phyloP scores from a whole-genome alignment of 306 rosid species.

The Coriaria nepalensis region DNA sequence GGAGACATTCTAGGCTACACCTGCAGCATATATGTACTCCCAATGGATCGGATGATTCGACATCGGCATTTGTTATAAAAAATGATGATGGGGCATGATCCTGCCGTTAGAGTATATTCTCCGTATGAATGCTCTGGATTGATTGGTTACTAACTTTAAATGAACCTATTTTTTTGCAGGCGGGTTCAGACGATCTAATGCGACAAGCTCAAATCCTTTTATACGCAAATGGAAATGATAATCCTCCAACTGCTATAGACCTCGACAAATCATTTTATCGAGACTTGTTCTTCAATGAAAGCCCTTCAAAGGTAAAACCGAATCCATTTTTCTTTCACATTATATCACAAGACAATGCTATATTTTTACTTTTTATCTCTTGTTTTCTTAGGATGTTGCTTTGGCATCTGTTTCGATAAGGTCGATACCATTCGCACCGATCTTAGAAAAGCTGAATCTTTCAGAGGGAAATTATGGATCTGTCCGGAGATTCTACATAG shows the following conservation, averaged over 20 bases:
- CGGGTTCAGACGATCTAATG: constrained; percentile 69
- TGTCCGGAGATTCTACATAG: constrained; percentile 68
- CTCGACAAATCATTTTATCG: constrained; percentile 58
- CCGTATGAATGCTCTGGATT: neutral
- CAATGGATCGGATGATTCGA: no score
- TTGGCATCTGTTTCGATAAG: constrained; percentile 93
- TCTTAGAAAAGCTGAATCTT: constrained; percentile 67
- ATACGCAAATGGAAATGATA: constrained; percentile 70
- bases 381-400: constrained; percentile 56
- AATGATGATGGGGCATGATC: no score
- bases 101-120: neutral
- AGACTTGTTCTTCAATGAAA: constrained; percentile 76
- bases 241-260: constrained; percentile 79
- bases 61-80: no score
- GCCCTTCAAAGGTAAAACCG: constrained; percentile 66
- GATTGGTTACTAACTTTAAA: neutral
- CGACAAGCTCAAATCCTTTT: constrained; percentile 71
- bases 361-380: constrained; percentile 16
- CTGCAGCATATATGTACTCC: no score
- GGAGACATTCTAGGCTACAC: no score
- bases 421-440: constrained; percentile 73
- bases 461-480: constrained; percentile 68
- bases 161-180: constrained; percentile 37
- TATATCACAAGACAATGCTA: neutral
- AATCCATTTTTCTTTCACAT: neutral